Percentiles rank a stretch among this genome's conserved stretches.
Conservation (phyloP, 108 stramenopile species). For the Conticribra guillardii region DNA sequence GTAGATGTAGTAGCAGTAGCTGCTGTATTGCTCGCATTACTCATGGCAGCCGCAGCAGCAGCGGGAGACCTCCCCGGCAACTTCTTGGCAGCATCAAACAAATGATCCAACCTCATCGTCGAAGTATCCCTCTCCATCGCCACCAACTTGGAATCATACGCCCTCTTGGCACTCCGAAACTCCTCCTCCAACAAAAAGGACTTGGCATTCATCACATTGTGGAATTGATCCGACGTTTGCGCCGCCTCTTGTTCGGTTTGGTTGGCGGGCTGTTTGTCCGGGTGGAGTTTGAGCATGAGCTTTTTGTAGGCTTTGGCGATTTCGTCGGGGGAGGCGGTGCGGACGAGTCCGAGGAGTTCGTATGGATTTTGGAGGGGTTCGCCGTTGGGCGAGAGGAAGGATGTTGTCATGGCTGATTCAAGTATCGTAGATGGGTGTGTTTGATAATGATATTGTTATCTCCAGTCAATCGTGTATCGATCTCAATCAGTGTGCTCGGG, state of each 20-base stretch:
- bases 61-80: neutral
- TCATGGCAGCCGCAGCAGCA: no score
- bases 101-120: neutral
- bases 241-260: constrained; percentile 47
- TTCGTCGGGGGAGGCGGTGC: constrained; percentile 59
- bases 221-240: constrained; percentile 23
- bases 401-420: no score
- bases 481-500: no score
- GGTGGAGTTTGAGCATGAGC: constrained; percentile 79
- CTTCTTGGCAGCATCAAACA: no score
- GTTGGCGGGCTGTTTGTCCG: constrained; percentile 71
- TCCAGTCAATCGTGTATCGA: no score
- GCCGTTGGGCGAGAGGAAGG: constrained; percentile 32
- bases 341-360: constrained; percentile 56
- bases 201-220: constrained; percentile 50
- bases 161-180: constrained; percentile 27
- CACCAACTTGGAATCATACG: constrained; percentile 48
- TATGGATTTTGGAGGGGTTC: constrained; percentile 62
- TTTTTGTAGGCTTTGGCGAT: constrained; percentile 85
- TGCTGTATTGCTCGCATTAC: no score
- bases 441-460: no score
- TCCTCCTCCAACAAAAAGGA: constrained; percentile 44
- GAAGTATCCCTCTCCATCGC: neutral
- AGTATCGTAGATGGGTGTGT: no score
- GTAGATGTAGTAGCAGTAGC: no score